Conservation (phyloP, 2,329 filamentous ascomycete species). For the Fusarium sp. region DNA sequence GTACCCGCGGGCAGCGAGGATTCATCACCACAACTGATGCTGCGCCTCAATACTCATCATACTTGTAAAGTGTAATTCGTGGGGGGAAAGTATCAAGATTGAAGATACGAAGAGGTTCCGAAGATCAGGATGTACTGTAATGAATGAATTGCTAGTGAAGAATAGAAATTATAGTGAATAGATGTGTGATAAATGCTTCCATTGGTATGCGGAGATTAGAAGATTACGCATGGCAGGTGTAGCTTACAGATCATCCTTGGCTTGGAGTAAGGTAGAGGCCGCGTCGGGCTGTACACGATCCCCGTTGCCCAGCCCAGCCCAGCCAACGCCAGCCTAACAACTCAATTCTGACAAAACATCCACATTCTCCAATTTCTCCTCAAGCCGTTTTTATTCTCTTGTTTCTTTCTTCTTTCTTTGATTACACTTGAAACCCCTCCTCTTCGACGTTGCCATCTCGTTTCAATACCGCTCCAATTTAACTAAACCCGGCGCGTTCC, state of each 20-base stretch:
- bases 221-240: background rate
- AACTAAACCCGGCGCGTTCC: conserved; percentile 4
- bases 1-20: conserved; percentile 1
- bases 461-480: conserved; percentile 3
- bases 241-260: conserved; percentile 15
- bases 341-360: conserved; percentile 36
- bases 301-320: conserved; percentile 22
- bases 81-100: background rate
- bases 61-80: conserved; percentile 1
- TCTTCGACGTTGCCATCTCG: background rate
- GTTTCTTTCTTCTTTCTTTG: background rate
- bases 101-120: background rate
- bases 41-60: conserved; percentile 29
- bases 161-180: background rate
- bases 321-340: background rate
- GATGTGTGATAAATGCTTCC: background rate
- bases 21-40: conserved; percentile 20
- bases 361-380: conserved; percentile 4
- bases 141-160: background rate
- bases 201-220: background rate
- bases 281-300: conserved; percentile 27
- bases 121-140: background rate
- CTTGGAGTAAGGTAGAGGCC: conserved; percentile 9
- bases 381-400: conserved; percentile 15
- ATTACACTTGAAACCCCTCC: background rate